Base-by-base conservation (phyloP, 441 rosid genomes). In the Aleurites moluccanus region DNA sequence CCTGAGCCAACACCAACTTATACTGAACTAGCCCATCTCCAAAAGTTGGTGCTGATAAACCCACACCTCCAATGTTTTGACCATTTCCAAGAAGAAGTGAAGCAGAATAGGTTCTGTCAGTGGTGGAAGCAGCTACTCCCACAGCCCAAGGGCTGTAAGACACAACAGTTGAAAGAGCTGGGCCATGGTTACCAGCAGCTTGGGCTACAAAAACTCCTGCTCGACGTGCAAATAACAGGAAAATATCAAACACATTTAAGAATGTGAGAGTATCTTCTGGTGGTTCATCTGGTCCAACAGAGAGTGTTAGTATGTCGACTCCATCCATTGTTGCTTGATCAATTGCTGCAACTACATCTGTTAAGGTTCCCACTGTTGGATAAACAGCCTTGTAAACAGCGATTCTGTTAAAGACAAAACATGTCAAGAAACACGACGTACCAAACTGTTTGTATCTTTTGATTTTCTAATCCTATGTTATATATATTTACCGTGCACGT, bases 321-420 rank as follows among this genome's bases (percentile, higher is more conserved):
- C 97, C 97, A 85, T 96, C 99, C 82, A 84, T 89, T 76, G 90
- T 88, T 65, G 97, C 99, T 85, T 91, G 98, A 77, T 96, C 98
- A 79, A 93, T 92, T 73, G 94, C 96, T 69, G 98, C 99, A 83
- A 96, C 89, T 50, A 96, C 99, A 84, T 96, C 97, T 2, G 99
- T 89, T 53, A 95, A 87, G 77, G 94, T 92, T 75, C 97, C 99
- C 0, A 94, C 97, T 78, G 93, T 92, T 81, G 96, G 88, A 76
- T 92, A 96, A 60, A 93, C 77, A 50, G 98, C 97, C 85, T 96
- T 96, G 78, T 96, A 93, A 73, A 93, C 95, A 62, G 99, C 92
- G 47, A 95, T 82, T 80, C 99, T 93, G 88, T 53, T 10, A 38
- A 38, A 38, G n/a, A 7, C 35, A 45, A 71, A 38, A 50, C 20